Conservation (phyloP, 2,329 filamentous ascomycete species). For the Rhynchosporium agropyri region DNA sequence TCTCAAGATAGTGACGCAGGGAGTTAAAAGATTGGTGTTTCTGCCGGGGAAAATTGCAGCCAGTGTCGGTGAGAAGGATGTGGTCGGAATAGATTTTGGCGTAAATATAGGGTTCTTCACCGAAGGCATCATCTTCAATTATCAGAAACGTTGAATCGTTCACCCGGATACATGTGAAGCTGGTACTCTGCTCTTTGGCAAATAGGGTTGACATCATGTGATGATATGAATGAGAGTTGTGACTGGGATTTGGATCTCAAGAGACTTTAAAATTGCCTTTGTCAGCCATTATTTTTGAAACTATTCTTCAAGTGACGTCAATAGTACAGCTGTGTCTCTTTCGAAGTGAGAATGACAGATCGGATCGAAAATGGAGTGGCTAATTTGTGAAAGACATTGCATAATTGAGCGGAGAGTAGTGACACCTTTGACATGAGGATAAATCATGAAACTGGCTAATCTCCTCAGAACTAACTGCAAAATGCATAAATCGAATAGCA, state of each 20-base stretch:
- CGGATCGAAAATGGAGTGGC: background rate
- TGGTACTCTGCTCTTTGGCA: conserved; percentile 25
- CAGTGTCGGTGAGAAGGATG: conserved; percentile 49
- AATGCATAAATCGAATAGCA: conserved; percentile 3
- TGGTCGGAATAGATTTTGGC: conserved; percentile 46
- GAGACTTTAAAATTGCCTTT: background rate
- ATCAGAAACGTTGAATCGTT: conserved; percentile 50
- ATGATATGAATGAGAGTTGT: background rate
- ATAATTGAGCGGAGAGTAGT: too few species aligned
- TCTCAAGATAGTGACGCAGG: conserved; percentile 48
- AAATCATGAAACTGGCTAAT: conserved; percentile 1
- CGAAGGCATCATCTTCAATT: conserved; percentile 48
- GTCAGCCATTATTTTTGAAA: background rate
- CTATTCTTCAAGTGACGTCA: background rate
- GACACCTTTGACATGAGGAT: conserved; percentile 10
- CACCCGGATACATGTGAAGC: conserved; percentile 44
- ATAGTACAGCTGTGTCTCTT: background rate
- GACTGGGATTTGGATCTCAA: background rate
- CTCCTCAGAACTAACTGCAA: background rate
- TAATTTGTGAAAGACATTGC: background rate
- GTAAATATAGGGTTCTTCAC: conserved; percentile 51
- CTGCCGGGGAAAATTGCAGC: conserved; percentile 46
- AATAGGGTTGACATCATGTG: background rate
- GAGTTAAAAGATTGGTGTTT: conserved; percentile 40
- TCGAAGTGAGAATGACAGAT: background rate